Base-by-base conservation (phyloP, 2,329 filamentous ascomycete species). In the Cercospora nicotianae region DNA sequence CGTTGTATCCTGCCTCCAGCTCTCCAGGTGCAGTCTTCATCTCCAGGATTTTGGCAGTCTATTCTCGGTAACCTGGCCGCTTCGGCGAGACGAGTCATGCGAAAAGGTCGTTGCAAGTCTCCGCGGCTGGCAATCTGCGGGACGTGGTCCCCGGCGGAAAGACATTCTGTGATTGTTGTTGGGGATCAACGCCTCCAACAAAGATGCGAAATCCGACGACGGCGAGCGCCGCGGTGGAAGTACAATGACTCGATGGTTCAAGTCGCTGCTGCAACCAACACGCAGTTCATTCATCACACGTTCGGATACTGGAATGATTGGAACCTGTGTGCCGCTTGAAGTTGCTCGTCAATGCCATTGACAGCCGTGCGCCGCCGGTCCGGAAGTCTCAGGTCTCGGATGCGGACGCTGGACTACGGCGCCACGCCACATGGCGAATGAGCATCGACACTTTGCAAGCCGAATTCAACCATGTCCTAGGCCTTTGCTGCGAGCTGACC, bases 381-480 rank as follows among this genome's bases (percentile, higher is more conserved):
- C 63, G 66, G 36, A 65, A 68, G 33, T 63, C 66, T 48, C 51
- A 31, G 53, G 59, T 55, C 16, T 64, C 60, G 42, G 63, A 65
- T 61, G 64, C 57, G 39, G 57, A 61, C 57, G 64, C 33, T 53
- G 30, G 8, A 61, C 2, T 36, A 23, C 57, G 58, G 36, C 13
- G 7, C 20, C 60, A 48, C 60, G 55, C 62, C 65, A 67, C 64
- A 65, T 71, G 69, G 67, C 69, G 64, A 68, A 71, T 68, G 60
- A 68, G 48, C 60, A 68, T 68, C 65, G 66, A 66, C 66, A 60
- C 42, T 53, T 57, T 58, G 23, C 20, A 39, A 53, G 36, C 39
- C 59, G 63, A 57, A 18, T 31, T 18, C 65, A 33, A 64, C 65
- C 58, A 64, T 57, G 33, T 31, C 51, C 39, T 36, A 13, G n/a